Evolutionary conservation across 179 eudicot species (phyloP).

Genomic region (Silene vulgaris): DNA sequence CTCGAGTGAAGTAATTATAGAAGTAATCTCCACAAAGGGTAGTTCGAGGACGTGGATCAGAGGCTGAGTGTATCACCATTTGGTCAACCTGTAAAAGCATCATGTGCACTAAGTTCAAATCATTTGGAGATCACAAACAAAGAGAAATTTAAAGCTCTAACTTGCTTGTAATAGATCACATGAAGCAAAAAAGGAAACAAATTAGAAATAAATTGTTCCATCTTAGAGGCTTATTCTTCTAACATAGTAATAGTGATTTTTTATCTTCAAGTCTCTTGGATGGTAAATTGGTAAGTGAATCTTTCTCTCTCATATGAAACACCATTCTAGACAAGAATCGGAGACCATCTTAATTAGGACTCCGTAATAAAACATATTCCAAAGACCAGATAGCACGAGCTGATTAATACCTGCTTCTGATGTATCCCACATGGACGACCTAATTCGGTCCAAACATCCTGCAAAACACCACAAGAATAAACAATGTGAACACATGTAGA

Average conservation of each 20-base stretch:
- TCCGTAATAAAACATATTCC: not conserved
- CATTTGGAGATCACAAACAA: constrained; percentile 1
- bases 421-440: constrained; percentile 94
- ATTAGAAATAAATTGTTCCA: not conserved
- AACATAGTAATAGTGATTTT: not conserved
- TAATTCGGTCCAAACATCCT: constrained; percentile 96
- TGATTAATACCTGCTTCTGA: constrained; percentile 74
- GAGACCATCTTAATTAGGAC: not conserved
- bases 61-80: constrained; percentile 96
- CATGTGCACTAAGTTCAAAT: constrained; percentile 3
- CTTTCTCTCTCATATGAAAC: not conserved
- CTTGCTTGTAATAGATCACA: not conserved
- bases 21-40: constrained; percentile 97
- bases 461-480: constrained; percentile 21
- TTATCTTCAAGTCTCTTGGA: not conserved
- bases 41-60: constrained; percentile 78
- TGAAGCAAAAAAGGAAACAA: constrained; percentile 5
- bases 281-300: not conserved
- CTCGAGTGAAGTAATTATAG: constrained; percentile 85
- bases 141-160: not conserved
- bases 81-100: constrained; percentile 70
- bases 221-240: not conserved
- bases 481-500: not conserved
- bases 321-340: not conserved
- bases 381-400: not conserved